Evolutionary conservation across 1,284 basidiomycete genomes (phyloP).

Genomic region (Trametes polyzona): DNA sequence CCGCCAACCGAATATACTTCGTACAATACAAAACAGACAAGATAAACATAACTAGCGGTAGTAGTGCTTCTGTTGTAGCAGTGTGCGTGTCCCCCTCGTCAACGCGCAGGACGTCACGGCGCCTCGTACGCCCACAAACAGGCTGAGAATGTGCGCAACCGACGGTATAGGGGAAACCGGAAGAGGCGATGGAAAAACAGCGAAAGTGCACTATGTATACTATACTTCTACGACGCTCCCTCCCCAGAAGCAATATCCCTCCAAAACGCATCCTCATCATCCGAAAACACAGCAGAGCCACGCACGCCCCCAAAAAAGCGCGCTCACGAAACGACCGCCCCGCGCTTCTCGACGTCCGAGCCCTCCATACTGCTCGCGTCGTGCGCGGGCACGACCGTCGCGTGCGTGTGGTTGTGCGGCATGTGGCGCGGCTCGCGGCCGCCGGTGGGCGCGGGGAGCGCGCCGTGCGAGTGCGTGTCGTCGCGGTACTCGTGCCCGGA

Average conservation of each 20-base stretch:
- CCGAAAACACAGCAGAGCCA: not conserved
- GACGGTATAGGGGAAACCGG: not conserved
- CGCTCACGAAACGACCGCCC: conserved; percentile 2
- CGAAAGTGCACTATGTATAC: conserved; percentile 4
- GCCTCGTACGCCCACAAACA: too few relatives aligned
- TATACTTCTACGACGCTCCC: too few relatives aligned
- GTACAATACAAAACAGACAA: not conserved
- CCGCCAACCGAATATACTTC: not conserved
- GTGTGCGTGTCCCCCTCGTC: too few relatives aligned
- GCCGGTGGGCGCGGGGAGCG: conserved; percentile 31
- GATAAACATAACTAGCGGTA: too few relatives aligned
- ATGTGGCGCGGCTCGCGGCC: conserved; percentile 36
- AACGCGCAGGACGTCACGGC: too few relatives aligned
- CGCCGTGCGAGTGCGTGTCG: conserved; percentile 35
- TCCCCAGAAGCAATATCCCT: too few relatives aligned
- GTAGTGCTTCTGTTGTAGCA: too few relatives aligned
- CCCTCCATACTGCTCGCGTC: conserved; percentile 23
- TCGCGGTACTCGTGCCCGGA: conserved; percentile 28
- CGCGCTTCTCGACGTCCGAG: conserved; percentile 22
- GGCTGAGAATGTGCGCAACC: too few relatives aligned
- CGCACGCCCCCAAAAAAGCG: not conserved
- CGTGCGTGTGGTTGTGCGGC: too few relatives aligned
- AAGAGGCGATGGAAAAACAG: not conserved
- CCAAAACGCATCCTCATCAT: not conserved
- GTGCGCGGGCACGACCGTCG: not conserved